Conservation (phyloP, 116 monocot genomes). For the Papilionanthe hybrid region DNA sequence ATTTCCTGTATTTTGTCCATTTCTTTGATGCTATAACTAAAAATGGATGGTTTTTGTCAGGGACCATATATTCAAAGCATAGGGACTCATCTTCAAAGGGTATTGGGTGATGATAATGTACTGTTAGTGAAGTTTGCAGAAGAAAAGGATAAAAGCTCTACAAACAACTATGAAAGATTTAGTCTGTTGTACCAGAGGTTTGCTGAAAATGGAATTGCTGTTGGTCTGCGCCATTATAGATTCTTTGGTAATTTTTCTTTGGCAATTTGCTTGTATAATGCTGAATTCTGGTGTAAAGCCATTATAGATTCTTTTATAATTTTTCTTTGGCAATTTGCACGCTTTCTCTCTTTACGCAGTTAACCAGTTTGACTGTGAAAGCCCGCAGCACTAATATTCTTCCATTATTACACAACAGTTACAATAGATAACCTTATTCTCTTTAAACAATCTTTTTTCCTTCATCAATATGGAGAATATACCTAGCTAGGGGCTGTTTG, state of each 20-base stretch:
- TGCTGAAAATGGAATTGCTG: slow-evolving; percentile 47
- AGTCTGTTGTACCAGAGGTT: slow-evolving; percentile 24
- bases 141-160: slow-evolving; percentile 1
- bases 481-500: too few species aligned
- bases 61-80: slow-evolving; percentile 51
- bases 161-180: not conserved
- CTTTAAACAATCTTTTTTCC: not conserved
- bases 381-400: not conserved
- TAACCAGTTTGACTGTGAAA: not conserved
- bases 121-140: slow-evolving; percentile 55
- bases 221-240: slow-evolving; percentile 49
- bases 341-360: not conserved
- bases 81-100: slow-evolving; percentile 52
- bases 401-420: not conserved
- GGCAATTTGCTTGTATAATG: not conserved
- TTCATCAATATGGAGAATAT: too few species aligned
- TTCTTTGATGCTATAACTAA: not conserved
- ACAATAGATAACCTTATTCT: not conserved
- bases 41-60: slow-evolving; percentile 17
- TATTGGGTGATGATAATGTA: slow-evolving; percentile 69
- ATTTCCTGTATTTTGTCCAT: not conserved
- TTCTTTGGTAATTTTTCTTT: slow-evolving; percentile 53
- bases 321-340: not conserved
- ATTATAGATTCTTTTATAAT: not conserved
- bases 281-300: not conserved